Evolutionary conservation across 2,329 filamentous ascomycete genomes (phyloP).

Genomic region (Bipolaris cookei): DNA sequence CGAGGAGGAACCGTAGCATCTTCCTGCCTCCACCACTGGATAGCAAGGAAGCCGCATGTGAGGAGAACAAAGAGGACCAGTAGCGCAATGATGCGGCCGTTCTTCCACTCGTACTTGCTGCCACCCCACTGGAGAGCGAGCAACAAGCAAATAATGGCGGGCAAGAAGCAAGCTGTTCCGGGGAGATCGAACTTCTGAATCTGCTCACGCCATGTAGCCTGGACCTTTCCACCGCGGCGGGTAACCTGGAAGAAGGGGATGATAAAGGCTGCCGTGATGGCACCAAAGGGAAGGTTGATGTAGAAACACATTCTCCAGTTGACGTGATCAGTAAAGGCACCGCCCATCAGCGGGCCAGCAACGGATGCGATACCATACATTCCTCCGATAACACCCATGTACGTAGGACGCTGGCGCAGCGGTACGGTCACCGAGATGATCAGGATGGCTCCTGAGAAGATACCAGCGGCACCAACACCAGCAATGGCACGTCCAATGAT

Average conservation of each 20-base stretch:
- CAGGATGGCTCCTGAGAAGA: constrained; percentile 57
- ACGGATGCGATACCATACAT: constrained; percentile 59
- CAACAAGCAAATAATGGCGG: constrained; percentile 56
- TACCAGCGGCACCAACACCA: constrained; percentile 59
- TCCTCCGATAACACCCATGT: constrained; percentile 57
- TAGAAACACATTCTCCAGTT: constrained; percentile 57
- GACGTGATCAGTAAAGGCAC: constrained; percentile 54
- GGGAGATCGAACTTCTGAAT: constrained; percentile 56
- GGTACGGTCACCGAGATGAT: constrained; percentile 56
- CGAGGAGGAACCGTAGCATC: constrained; percentile 56
- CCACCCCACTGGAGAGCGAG: constrained; percentile 60
- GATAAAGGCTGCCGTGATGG: constrained; percentile 51
- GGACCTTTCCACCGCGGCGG: constrained; percentile 42
- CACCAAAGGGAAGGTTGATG: constrained; percentile 59
- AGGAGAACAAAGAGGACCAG: constrained; percentile 56
- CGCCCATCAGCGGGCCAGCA: constrained; percentile 57
- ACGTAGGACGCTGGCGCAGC: constrained; percentile 55
- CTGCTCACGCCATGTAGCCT: constrained; percentile 47
- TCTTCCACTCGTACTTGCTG: constrained; percentile 55
- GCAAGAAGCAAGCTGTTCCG: constrained; percentile 54
- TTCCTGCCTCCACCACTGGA: constrained; percentile 54
- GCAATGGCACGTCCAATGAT: constrained; percentile 60
- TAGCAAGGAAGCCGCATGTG: constrained; percentile 49
- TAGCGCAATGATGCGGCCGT: constrained; percentile 55
- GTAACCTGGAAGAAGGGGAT: constrained; percentile 49